Evolutionary conservation across 768 basidiomycete genomes (phyloP).

Genomic region (Trametes coccinea): DNA sequence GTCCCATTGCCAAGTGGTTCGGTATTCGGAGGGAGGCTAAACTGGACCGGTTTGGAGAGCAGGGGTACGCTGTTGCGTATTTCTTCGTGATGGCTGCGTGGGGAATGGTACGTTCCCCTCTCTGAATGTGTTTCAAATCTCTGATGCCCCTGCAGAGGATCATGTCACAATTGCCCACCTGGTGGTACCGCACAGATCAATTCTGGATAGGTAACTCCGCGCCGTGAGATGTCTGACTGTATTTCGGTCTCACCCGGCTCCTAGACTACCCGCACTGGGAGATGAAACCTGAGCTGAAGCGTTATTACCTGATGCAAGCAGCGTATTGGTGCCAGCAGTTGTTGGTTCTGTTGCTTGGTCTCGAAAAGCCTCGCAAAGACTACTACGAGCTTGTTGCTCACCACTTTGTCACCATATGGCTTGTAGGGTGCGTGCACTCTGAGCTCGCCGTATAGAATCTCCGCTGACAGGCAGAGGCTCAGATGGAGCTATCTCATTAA

Average conservation of each 20-base stretch:
- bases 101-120: constrained; percentile 66
- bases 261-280: constrained; percentile 88
- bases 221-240: background rate
- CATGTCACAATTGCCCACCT: constrained; percentile 80
- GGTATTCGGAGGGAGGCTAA: constrained; percentile 70
- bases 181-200: constrained; percentile 79
- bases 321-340: constrained; percentile 96
- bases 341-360: constrained; percentile 74
- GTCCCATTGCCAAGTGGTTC: constrained; percentile 66
- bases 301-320: constrained; percentile 91
- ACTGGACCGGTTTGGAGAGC: constrained; percentile 86
- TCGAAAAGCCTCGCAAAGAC: constrained; percentile 96
- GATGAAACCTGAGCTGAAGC: constrained; percentile 82
- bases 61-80: constrained; percentile 85
- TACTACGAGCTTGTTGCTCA: constrained; percentile 84
- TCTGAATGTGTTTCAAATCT: background rate
- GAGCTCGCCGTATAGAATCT: background rate
- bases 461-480: background rate
- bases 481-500: constrained; percentile 87
- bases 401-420: constrained; percentile 93
- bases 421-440: constrained; percentile 65
- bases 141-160: constrained; percentile 52
- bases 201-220: constrained; percentile 76
- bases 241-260: background rate
- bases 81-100: constrained; percentile 67